Base-by-base conservation (phyloP, 768 basidiomycete genomes). In the Tricholoma bakamatsutake region DNA sequence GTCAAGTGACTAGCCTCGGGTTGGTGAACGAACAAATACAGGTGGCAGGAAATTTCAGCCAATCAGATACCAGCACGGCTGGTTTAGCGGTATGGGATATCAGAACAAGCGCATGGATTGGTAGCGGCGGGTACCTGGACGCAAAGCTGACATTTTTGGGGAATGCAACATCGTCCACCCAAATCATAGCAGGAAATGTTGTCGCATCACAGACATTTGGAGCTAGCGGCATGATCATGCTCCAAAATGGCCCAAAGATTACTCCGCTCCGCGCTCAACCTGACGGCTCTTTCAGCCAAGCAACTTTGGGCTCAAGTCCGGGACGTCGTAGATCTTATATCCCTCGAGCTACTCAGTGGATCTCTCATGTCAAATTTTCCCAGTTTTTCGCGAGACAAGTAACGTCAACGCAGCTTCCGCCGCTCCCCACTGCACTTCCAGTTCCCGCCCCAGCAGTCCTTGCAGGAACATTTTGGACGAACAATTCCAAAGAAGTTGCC, bases 391-490 rank as follows among this genome's bases (percentile, higher is more conserved):
- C 69, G 51, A 80, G 85, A 58, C 88, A 88, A 67, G 64, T 74
- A n/a, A 59, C 73, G n/a, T 66, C 68, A 42, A 58, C 70, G 1
- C 69, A 73, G 30, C 65, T 80, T 6, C 60, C 77, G 1, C 69
- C 80, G 1, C 78, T 91, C n/a, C 86, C 90, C 13, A 53, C 80
- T 13, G 43, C 72, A 1, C 75, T 81, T 28, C 70, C 82, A 9
- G 76, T 84, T 1, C 73, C 80, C 1, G 89, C 92, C 1, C 92
- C 93, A 0, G 85, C 91, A 15, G 83, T 98, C 57, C 76, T 97
- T 53, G 80, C 91, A 0, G 96, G 92, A 31, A 80, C 82, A 2
- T 98, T 93, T 75, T 98, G 92, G 91, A 88, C 82, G 6, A 97
- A 98, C 65, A 76, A 76, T 2, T 77, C 80, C 4, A 67, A 64